phyloP scores from a whole-genome alignment of 495 filamentous ascomycete species.

The Venustampulla echinocandica region DNA sequence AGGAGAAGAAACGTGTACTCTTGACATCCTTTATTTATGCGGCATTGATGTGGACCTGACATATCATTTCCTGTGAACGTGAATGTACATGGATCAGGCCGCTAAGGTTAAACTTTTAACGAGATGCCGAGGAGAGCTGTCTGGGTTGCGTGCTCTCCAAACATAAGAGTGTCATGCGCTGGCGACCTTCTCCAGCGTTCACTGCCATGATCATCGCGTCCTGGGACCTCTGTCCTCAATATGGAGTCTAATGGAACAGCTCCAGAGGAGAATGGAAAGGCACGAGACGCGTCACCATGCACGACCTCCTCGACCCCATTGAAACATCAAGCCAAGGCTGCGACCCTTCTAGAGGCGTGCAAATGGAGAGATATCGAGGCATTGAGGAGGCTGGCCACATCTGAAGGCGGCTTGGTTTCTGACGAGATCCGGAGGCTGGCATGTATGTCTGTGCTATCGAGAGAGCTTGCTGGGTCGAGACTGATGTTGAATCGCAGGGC shows the following conservation, averaged over 20 bases:
- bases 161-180: no score
- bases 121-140: no score
- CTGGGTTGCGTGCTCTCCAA: no score
- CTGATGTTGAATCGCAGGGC: slow-evolving; percentile 49
- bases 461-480: not conserved
- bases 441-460: slow-evolving; percentile 65
- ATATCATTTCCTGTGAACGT: slow-evolving; percentile 14
- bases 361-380: slow-evolving; percentile 49
- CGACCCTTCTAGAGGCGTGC: slow-evolving; percentile 61
- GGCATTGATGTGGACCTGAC: slow-evolving; percentile 9
- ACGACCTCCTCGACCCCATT: not conserved
- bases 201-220: slow-evolving; percentile 11
- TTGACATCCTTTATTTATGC: slow-evolving; percentile 4
- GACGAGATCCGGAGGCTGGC: slow-evolving; percentile 74
- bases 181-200: not conserved
- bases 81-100: slow-evolving; percentile 9
- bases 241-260: slow-evolving; percentile 19
- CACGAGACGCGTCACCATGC: not conserved
- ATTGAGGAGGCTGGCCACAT: slow-evolving; percentile 59
- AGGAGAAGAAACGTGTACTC: not conserved
- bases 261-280: slow-evolving; percentile 8
- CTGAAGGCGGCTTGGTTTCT: slow-evolving; percentile 64
- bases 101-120: no score
- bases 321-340: slow-evolving; percentile 23
- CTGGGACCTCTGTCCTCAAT: slow-evolving; percentile 9